Evolutionary conservation across 1,139 yeast genomes (phyloP).

Genomic region (Taiozyma sp.): DNA sequence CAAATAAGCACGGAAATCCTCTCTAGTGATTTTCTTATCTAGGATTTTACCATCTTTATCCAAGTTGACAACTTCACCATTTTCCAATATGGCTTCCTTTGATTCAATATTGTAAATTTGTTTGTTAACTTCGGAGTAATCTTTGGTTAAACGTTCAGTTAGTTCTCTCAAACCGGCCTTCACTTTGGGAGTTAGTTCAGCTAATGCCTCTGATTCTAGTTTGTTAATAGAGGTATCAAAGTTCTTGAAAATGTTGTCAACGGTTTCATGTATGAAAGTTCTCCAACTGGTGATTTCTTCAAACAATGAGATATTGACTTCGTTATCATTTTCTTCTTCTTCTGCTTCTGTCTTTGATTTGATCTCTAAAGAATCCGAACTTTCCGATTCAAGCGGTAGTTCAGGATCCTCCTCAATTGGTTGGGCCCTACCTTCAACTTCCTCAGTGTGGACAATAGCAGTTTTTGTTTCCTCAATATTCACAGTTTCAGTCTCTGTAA

Average conservation of each 20-base stretch:
- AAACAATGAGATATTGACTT: slow-evolving; percentile 13
- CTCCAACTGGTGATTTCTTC: slow-evolving; percentile 25
- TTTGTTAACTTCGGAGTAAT: slow-evolving; percentile 42
- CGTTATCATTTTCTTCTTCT: not conserved
- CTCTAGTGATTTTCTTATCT: slow-evolving; percentile 43
- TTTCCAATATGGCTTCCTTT: slow-evolving; percentile 35
- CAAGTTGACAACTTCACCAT: slow-evolving; percentile 33
- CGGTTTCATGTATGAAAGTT: slow-evolving; percentile 19
- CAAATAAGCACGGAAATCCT: slow-evolving; percentile 49
- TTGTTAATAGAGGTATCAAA: slow-evolving; percentile 29
- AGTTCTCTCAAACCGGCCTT: slow-evolving; percentile 38
- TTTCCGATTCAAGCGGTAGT: slow-evolving; percentile 1
- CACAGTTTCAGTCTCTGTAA: not conserved
- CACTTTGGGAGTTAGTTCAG: slow-evolving; percentile 33
- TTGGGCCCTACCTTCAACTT: not conserved
- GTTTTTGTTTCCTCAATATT: not conserved
- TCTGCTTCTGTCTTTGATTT: slow-evolving; percentile 1
- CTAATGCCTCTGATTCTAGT: slow-evolving; percentile 32
- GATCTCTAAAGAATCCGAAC: not conserved
- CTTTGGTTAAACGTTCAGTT: slow-evolving; percentile 37
- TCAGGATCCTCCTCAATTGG: slow-evolving; percentile 1
- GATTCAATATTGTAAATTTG: slow-evolving; percentile 47
- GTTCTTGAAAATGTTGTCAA: slow-evolving; percentile 20
- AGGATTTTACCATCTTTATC: slow-evolving; percentile 30
- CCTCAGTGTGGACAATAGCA: not conserved